These are phyloP conservation scores for Aeschynomene evenia DNA, from an alignment of 306 rosid genomes.

Conservation along the genomic window DNA sequence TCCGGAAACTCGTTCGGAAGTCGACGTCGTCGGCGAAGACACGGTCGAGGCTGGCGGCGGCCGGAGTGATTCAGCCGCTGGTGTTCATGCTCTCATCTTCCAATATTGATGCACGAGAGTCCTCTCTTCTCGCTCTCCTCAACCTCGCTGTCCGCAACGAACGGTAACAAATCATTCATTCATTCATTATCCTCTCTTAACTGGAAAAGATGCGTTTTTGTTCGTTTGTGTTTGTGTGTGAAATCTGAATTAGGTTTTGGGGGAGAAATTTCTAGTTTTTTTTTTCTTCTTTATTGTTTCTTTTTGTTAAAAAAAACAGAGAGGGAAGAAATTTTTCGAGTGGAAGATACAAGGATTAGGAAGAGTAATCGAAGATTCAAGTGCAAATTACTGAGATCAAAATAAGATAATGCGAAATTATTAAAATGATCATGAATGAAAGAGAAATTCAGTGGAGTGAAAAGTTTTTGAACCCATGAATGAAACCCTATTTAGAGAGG, in stretches of 20 bases:
- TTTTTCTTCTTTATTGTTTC: no score
- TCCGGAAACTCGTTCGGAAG: slow-evolving; percentile 69
- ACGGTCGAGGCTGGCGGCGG: slow-evolving; percentile 60
- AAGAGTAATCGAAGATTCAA: background rate
- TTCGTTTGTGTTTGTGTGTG: background rate
- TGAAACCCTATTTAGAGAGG: background rate
- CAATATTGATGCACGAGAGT: slow-evolving; percentile 68
- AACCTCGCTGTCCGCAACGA: slow-evolving; percentile 86
- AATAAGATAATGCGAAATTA: no score
- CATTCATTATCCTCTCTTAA: background rate
- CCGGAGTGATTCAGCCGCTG: slow-evolving; percentile 76
- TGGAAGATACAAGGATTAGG: background rate
- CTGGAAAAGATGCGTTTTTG: background rate
- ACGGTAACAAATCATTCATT: slow-evolving; percentile 38
- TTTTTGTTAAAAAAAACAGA: no score
- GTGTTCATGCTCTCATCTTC: slow-evolving; percentile 77
- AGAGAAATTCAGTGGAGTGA: no score
- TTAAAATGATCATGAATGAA: no score
- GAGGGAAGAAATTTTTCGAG: background rate
- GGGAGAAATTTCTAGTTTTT: background rate
- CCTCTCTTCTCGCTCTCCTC: slow-evolving; percentile 89
- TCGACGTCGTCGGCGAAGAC: slow-evolving; percentile 49
- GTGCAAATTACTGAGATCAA: no score
- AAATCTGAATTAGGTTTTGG: background rate
- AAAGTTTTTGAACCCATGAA: background rate